phyloP scores from a whole-genome alignment of 495 filamentous ascomycete species.

The Hyaloscypha finlandica region DNA sequence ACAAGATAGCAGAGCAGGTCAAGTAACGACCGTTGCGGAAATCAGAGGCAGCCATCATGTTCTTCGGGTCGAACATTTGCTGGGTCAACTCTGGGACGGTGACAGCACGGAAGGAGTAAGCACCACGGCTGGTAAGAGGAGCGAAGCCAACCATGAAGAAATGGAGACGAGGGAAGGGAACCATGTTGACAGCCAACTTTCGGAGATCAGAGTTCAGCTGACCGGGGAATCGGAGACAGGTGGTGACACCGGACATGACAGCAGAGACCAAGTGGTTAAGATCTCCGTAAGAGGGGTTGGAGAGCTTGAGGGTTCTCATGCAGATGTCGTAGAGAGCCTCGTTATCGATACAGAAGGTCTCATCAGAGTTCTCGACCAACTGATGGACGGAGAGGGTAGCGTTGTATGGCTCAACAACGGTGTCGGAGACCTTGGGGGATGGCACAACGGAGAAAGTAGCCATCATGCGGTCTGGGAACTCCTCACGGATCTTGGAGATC shows the following conservation, averaged over 20 bases:
- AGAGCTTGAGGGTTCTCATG: conserved; percentile 99
- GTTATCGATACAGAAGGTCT: conserved; percentile 99
- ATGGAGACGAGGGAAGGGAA: conserved; percentile 99
- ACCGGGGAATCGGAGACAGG: conserved; percentile 97
- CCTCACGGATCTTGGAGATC: conserved; percentile 99
- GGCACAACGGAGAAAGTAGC: conserved; percentile 99
- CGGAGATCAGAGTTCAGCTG: conserved; percentile 99
- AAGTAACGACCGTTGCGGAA: conserved; percentile 99
- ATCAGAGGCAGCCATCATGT: conserved; percentile 99
- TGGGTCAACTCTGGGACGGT: conserved; percentile 98
- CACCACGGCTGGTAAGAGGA: conserved; percentile 94
- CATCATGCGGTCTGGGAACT: conserved; percentile 99
- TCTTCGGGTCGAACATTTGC: conserved; percentile 99
- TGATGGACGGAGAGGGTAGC: conserved; percentile 99
- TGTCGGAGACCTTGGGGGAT: conserved; percentile 99
- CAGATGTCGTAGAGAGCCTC: conserved; percentile 99
- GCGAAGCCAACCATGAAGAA: conserved; percentile 99
- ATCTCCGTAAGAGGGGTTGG: conserved; percentile 97
- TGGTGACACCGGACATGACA: conserved; percentile 99
- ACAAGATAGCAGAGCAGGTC: conserved; percentile 98
- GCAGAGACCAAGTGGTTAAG: conserved; percentile 99
- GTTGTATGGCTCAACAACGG: conserved; percentile 99
- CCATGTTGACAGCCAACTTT: conserved; percentile 99
- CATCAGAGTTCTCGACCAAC: conserved; percentile 99
- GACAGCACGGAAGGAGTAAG: conserved; percentile 94